These are phyloP conservation scores for Crithidia bombi DNA, from an alignment of 208 protist species.

Conservation along the genomic window DNA sequence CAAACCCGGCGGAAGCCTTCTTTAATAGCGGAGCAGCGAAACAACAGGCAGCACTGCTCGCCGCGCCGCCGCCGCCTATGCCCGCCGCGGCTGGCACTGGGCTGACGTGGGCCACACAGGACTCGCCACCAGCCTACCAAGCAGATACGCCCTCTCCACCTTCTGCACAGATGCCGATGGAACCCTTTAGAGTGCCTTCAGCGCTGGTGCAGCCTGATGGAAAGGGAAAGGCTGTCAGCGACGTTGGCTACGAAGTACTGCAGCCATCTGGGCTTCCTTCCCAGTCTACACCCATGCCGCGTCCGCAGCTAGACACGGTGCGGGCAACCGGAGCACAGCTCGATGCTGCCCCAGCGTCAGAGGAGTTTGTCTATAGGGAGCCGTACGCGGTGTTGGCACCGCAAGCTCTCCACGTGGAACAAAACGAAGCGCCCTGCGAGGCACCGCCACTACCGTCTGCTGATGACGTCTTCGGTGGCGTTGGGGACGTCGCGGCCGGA, in stretches of 20 bases:
- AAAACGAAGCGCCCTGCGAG: not conserved
- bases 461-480: constrained; percentile 6
- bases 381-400: not conserved
- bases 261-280: too few species aligned
- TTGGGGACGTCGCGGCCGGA: not conserved
- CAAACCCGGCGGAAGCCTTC: not conserved
- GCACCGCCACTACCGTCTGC: not conserved
- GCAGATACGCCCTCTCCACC: not conserved
- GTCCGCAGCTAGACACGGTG: too few species aligned
- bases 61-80: constrained; percentile 1
- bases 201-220: not conserved
- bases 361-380: not conserved
- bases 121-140: constrained; percentile 4
- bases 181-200: not conserved
- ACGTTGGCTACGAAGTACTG: too few species aligned
- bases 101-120: too few species aligned
- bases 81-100: not conserved
- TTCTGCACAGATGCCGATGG: not conserved
- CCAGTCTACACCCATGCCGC: too few species aligned
- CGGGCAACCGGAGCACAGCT: too few species aligned
- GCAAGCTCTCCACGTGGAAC: not conserved
- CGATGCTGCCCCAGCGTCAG: too few species aligned
- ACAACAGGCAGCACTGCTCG: not conserved
- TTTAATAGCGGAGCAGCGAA: not conserved
- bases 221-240: not conserved